Base-by-base conservation (phyloP, 371 early-diverging fungal genomes). In the Mortierella sp. region DNA sequence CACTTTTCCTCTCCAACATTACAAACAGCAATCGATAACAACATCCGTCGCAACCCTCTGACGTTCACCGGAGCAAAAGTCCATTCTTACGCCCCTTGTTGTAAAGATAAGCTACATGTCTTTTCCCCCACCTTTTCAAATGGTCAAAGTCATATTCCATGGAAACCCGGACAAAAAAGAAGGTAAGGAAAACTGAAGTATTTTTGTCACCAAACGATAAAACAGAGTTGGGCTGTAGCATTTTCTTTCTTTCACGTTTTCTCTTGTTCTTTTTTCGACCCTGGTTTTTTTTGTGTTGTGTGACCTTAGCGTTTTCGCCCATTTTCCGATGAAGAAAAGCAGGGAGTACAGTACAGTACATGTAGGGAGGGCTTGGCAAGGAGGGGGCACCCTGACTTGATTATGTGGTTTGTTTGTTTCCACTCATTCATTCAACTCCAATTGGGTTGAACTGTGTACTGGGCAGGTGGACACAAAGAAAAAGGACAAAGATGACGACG, bases 231-330 rank as follows among this genome's bases (percentile, higher is more conserved):
- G 55, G 55, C 55, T 55, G 55, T 55, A 14, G 55, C 24, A 26
- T 55, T 16, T 55, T 55, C 31, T 55, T 11, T 14, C 29, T 53
- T 5, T 53, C 26, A 10, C 52, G n/a, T 26, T 48, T 48, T 1
- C 48, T 13, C 44, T 44, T 11, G 44, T 10, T 44, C 44, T 13
- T 16, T 0, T 13, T 45, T 45, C 47, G 47, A 45, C 47, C 47
- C 4, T 5, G n/a, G 14, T n/a, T 9, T 50, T 13, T 53, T 24
- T 31, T 29, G 31, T 55, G 29, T 31, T 29, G 47, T 55, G 55
- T 55, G 55, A 55, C 55, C 55, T 29, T 26, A 26, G 29, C 29
- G 55, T 55, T 55, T 55, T 55, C 55, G 55, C 55, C 55, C 55
- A 55, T 55, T 55, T 55, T 55, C 55, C 55, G 55, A 31, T 14